A percentile compares a stretch with the other conserved stretches of the same genome.
These are phyloP conservation scores for Pseudodiploospora longispora DNA, from an alignment of 2,329 filamentous ascomycete species.

Conservation along the genomic window DNA sequence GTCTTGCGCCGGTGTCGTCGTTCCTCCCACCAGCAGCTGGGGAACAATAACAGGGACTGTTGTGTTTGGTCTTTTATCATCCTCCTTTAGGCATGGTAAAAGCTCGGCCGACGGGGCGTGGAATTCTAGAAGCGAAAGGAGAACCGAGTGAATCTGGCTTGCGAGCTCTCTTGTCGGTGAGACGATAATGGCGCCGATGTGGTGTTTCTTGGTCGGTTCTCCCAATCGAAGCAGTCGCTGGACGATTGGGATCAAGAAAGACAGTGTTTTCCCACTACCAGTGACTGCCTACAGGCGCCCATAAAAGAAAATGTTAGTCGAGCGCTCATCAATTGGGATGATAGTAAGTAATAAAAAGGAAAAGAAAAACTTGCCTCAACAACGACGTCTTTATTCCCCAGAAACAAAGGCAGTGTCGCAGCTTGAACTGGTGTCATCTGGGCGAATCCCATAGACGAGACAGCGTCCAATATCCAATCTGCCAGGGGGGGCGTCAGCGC, in stretches of 20 bases:
- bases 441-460: constrained; percentile 74
- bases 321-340: background rate
- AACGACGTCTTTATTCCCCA: constrained; percentile 85
- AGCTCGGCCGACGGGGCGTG: constrained; percentile 69
- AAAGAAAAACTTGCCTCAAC: constrained; percentile 53
- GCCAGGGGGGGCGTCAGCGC: constrained; percentile 30
- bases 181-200: constrained; percentile 84
- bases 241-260: constrained; percentile 76
- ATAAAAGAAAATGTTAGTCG: no score
- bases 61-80: constrained; percentile 45
- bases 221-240: constrained; percentile 73
- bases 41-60: constrained; percentile 57
- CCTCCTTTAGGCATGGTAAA: constrained; percentile 44
- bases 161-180: constrained; percentile 88
- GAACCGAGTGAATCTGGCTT: constrained; percentile 77
- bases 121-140: constrained; percentile 70
- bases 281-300: constrained; percentile 58
- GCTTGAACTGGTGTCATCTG: constrained; percentile 94
- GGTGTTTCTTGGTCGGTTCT: constrained; percentile 79
- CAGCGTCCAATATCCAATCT: constrained; percentile 76
- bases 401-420: constrained; percentile 79
- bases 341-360: background rate
- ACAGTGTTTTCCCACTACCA: constrained; percentile 82
- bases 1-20: constrained; percentile 72
- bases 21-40: constrained; percentile 81